Conservation (phyloP, 495 filamentous ascomycete species). For the Geopyxis carbonaria region DNA sequence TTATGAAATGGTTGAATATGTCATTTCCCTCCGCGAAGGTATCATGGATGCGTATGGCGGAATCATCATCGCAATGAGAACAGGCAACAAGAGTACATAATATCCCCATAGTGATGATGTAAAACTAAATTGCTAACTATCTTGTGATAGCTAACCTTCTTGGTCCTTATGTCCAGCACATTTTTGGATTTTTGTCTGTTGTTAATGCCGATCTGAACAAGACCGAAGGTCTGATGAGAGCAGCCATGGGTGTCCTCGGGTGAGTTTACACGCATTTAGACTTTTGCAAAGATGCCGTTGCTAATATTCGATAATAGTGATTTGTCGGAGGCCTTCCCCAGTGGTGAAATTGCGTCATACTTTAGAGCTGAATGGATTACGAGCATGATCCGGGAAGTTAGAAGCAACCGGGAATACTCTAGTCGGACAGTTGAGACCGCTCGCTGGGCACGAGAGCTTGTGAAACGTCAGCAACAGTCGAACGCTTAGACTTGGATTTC, state of each 20-base stretch:
- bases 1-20: slow-evolving; percentile 89
- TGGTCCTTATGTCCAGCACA: slow-evolving; percentile 60
- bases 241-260: slow-evolving; percentile 93
- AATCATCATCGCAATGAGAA: slow-evolving; percentile 82
- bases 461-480: slow-evolving; percentile 57
- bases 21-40: slow-evolving; percentile 83
- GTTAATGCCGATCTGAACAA: slow-evolving; percentile 68
- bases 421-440: slow-evolving; percentile 79
- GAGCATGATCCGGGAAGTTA: slow-evolving; percentile 68
- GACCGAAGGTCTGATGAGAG: slow-evolving; percentile 78
- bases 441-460: slow-evolving; percentile 91
- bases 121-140: slow-evolving; percentile 14
- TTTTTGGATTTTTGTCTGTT: slow-evolving; percentile 74
- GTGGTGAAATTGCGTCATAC: slow-evolving; percentile 63
- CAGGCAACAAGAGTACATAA: slow-evolving; percentile 50
- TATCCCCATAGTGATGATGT: not conserved
- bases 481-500: slow-evolving; percentile 1
- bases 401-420: slow-evolving; percentile 66
- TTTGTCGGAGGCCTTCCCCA: slow-evolving; percentile 80
- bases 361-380: slow-evolving; percentile 87
- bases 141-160: slow-evolving; percentile 44
- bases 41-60: slow-evolving; percentile 99
- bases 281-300: not conserved
- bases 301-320: slow-evolving; percentile 41
- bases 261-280: slow-evolving; percentile 31